These are phyloP conservation scores for Ambrosiella cleistominuta DNA, from an alignment of 2,329 filamentous ascomycete genomes.

Conservation along the genomic window DNA sequence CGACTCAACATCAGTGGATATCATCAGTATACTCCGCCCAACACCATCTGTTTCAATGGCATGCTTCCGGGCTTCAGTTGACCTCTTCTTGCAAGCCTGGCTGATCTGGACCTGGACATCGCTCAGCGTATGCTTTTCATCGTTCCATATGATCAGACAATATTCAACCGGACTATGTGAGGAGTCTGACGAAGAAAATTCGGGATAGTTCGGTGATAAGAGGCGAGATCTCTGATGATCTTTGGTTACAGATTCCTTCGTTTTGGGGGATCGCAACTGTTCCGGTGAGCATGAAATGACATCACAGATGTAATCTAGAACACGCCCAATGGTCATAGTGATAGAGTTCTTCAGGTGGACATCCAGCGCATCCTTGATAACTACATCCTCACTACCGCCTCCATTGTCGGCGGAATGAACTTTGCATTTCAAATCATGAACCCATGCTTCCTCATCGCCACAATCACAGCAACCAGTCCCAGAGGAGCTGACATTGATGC, in stretches of 20 bases:
- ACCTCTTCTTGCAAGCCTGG: slow-evolving; percentile 62
- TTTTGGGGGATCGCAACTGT: slow-evolving; percentile 74
- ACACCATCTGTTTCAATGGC: slow-evolving; percentile 81
- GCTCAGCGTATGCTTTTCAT: slow-evolving; percentile 90
- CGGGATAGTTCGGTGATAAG: slow-evolving; percentile 32
- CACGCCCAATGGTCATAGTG: slow-evolving; percentile 67
- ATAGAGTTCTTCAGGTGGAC: slow-evolving; percentile 61
- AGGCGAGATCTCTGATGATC: slow-evolving; percentile 57
- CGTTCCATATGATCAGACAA: slow-evolving; percentile 84
- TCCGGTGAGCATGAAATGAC: slow-evolving; percentile 96
- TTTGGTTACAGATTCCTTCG: slow-evolving; percentile 57
- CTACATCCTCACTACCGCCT: slow-evolving; percentile 8
- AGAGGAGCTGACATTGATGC: slow-evolving; percentile 70
- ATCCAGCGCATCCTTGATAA: slow-evolving; percentile 34
- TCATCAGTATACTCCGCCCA: slow-evolving; percentile 70
- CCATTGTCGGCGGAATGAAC: slow-evolving; percentile 59
- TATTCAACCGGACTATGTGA: slow-evolving; percentile 39
- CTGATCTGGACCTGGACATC: slow-evolving; percentile 85
- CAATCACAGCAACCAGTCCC: slow-evolving; percentile 97
- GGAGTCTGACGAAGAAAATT: slow-evolving; percentile 32
- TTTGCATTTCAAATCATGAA: slow-evolving; percentile 69
- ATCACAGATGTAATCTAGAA: slow-evolving; percentile 90
- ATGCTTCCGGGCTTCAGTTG: slow-evolving; percentile 49
- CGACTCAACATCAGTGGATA: slow-evolving; percentile 51
- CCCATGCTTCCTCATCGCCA: slow-evolving; percentile 90